Percentiles rank a stretch among this genome's conserved stretches.
Evolutionary conservation across 495 filamentous ascomycete genomes (phyloP).

Genomic region (Talaromyces liani): DNA sequence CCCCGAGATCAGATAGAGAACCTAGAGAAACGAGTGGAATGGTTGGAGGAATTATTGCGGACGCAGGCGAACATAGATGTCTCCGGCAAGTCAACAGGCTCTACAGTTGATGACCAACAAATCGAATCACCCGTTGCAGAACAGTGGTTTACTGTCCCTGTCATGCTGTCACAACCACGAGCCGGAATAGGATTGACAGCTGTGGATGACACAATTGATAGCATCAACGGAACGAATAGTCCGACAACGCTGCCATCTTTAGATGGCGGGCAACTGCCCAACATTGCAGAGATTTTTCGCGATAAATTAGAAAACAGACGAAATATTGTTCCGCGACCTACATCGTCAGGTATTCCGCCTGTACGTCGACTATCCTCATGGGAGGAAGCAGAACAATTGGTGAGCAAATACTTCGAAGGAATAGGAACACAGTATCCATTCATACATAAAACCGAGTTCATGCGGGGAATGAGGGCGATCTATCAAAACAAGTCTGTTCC

Average conservation of each 20-base stretch:
- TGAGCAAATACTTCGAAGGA: conserved; percentile 34
- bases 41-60: conserved; percentile 38
- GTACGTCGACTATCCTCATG: conserved; percentile 31
- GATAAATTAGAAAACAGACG: conserved; percentile 38
- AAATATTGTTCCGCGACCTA: conserved; percentile 30
- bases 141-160: conserved; percentile 38
- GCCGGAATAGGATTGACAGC: conserved; percentile 12
- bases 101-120: conserved; percentile 15
- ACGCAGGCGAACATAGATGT: conserved; percentile 32
- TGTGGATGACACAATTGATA: background rate
- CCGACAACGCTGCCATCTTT: conserved; percentile 1
- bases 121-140: conserved; percentile 18
- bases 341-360: conserved; percentile 21
- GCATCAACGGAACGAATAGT: background rate
- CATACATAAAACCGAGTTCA: conserved; percentile 30
- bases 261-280: conserved; percentile 26
- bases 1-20: conserved; percentile 44
- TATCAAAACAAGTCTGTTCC: conserved; percentile 29
- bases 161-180: conserved; percentile 27
- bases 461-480: conserved; percentile 29
- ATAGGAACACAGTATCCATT: conserved; percentile 42
- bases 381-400: conserved; percentile 32
- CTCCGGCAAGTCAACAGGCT: conserved; percentile 26
- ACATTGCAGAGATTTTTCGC: conserved; percentile 39
- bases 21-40: conserved; percentile 44